A percentile compares a stretch with the other conserved stretches of the same genome.
phyloP scores from a whole-genome alignment of 1,284 basidiomycete species.

The Bjerkandera adusta region DNA sequence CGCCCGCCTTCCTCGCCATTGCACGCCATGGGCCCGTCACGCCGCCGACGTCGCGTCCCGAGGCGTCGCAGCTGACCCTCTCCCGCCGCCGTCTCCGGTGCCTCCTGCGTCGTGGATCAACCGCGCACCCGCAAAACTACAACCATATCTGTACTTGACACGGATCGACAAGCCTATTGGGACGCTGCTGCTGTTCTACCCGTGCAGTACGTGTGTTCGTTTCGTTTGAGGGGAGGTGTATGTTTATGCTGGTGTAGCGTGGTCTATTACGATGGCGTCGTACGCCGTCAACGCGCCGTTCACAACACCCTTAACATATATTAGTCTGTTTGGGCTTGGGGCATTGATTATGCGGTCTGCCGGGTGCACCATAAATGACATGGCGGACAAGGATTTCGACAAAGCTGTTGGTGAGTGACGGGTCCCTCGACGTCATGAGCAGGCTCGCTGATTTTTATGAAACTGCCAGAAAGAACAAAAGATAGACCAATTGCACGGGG shows the following conservation, averaged over 20 bases:
- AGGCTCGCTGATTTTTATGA: neutral
- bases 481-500: conserved; percentile 77
- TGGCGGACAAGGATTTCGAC: conserved; percentile 96
- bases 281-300: conserved; percentile 70
- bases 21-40: neutral
- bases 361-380: conserved; percentile 98
- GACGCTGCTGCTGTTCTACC: conserved; percentile 88
- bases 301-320: conserved; percentile 70
- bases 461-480: conserved; percentile 71
- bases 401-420: conserved; percentile 80
- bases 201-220: conserved; percentile 70
- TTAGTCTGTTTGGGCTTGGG: conserved; percentile 85
- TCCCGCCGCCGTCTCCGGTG: conserved; percentile 13
- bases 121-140: conserved; percentile 51
- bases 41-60: neutral
- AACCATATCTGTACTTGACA: conserved; percentile 84
- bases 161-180: conserved; percentile 97
- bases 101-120: conserved; percentile 62
- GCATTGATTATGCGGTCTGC: conserved; percentile 97
- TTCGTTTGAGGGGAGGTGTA: neutral
- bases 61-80: conserved; percentile 9
- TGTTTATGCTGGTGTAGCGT: conserved; percentile 51
- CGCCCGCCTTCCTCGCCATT: neutral
- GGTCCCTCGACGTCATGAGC: conserved; percentile 1
- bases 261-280: conserved; percentile 94